Evolutionary conservation across 495 filamentous ascomycete genomes (phyloP), one percentile per base, ranked within the genome.

Genomic region (Pseudevernia furfuracea): DNA sequence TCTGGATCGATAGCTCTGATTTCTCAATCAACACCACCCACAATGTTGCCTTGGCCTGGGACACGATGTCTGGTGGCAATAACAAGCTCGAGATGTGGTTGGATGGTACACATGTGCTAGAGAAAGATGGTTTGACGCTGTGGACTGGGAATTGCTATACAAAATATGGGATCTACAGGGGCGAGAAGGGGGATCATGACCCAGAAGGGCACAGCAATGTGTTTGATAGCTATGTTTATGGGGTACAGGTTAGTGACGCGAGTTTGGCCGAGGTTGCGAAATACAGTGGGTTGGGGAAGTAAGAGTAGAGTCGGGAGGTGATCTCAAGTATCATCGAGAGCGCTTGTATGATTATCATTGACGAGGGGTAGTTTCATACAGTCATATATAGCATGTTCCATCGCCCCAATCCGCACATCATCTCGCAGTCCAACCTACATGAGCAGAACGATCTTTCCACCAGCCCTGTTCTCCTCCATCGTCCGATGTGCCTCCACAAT

Each of bases 401-500:
- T 2, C 8, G 2, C 25, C 7, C 23, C 11, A 52, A 14, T 10
- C 12, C 11, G 2, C 48, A 30, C 12, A 12, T 49, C 23, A 30
- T 28, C 2, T 30, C 48, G 8, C 17, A 34, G 23, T 7, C 34
- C n/a, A 37, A 1, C 39, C 52, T 48, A 63, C 32, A 63, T 70
- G 64, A 76, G 59, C 14, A 76, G 53, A 15, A 78, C 77, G 46
- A 78, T 72, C 49, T 79, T 78, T n/a, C 73, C 76, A 23, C 71
- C 71, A 5, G 75, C 75, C 23, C 59, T 69, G 55, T 75, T 75
- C 37, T 71, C 71, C 60, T 79, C 76, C 76, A 78, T 79, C 59
- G 60, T 69, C 36, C 63, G 63, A 73, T 81, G 79, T 12, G 77
- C 79, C 65, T 79, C 73, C 19, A 73, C 74, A 72, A 83, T 80